These are phyloP conservation scores for Nothophoma quercina DNA, from an alignment of 2,329 filamentous ascomycete species.

Conservation along the genomic window DNA sequence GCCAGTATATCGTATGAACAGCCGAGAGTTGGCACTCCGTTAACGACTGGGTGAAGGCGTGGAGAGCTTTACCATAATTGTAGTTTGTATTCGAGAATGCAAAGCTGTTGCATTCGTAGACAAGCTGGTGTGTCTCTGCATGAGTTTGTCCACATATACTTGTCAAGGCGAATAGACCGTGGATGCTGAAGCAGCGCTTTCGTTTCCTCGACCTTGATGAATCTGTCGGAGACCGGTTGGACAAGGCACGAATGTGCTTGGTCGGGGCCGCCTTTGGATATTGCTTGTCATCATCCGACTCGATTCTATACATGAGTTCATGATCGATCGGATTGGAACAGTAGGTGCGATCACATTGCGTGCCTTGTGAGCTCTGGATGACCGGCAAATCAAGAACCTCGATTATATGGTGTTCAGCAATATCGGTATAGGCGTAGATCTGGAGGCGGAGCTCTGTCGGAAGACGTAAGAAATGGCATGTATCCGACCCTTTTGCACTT, in stretches of 20 bases:
- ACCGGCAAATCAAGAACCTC: not conserved
- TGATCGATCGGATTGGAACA: not conserved
- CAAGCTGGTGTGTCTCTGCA: not conserved
- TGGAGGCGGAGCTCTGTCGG: conserved; percentile 1
- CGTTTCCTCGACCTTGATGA: not conserved
- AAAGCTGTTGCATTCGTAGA: conserved; percentile 6
- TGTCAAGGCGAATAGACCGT: not conserved
- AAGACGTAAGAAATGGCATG: not conserved
- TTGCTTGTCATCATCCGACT: not conserved
- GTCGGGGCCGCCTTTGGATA: not conserved
- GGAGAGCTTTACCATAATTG: not conserved
- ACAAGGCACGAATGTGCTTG: too few species aligned
- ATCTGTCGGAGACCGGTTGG: not conserved
- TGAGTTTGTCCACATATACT: conserved; percentile 5
- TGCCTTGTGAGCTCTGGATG: not conserved
- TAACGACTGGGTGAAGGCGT: not conserved
- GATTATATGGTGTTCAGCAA: not conserved
- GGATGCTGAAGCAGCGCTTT: conserved; percentile 6
- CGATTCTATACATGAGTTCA: not conserved
- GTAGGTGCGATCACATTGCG: not conserved
- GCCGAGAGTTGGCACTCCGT: not conserved
- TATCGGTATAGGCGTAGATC: conserved; percentile 2
- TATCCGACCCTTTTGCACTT: not conserved
- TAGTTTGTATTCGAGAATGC: not conserved
- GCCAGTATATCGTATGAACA: not conserved